A percentile compares a stretch with the other conserved stretches of the same genome.
These are phyloP conservation scores for Mycena vulgaris DNA, from an alignment of 768 basidiomycete genomes.

Conservation along the genomic window DNA sequence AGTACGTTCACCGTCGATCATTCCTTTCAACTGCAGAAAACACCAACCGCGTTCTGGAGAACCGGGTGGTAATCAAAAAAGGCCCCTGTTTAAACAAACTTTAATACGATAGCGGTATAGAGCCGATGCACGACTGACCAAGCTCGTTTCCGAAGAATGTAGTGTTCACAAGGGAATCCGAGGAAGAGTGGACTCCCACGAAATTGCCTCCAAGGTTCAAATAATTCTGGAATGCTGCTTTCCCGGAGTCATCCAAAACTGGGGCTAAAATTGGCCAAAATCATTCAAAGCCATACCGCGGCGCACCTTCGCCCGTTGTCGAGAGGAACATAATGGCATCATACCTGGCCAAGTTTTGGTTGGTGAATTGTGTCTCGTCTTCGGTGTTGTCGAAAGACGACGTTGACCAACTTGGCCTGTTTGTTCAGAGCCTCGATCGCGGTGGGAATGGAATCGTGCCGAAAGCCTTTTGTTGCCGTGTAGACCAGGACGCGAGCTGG, in stretches of 20 bases:
- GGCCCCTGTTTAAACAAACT: constrained; percentile 55
- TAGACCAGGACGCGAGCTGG: constrained; percentile 69
- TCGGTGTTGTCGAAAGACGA: constrained; percentile 78
- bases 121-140: constrained; percentile 53
- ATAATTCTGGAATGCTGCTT: constrained; percentile 75
- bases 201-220: constrained; percentile 80
- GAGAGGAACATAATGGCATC: constrained; percentile 80
- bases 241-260: constrained; percentile 75
- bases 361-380: constrained; percentile 69
- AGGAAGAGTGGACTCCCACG: constrained; percentile 77
- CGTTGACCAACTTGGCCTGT: constrained; percentile 61
- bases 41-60: constrained; percentile 74
- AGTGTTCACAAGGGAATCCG: constrained; percentile 71
- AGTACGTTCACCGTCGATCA: constrained; percentile 28
- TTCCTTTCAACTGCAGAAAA: constrained; percentile 24
- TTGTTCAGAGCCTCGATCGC: constrained; percentile 71
- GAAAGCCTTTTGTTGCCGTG: constrained; percentile 72
- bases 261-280: constrained; percentile 9
- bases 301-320: constrained; percentile 77
- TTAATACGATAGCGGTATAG: neutral
- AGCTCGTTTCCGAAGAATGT: constrained; percentile 72
- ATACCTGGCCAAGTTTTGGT: constrained; percentile 66
- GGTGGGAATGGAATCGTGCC: constrained; percentile 84
- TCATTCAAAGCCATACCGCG: neutral
- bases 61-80: constrained; percentile 81